Conservation (phyloP, 2,329 filamentous ascomycete genomes). For the Arthrinium puccinioides region DNA sequence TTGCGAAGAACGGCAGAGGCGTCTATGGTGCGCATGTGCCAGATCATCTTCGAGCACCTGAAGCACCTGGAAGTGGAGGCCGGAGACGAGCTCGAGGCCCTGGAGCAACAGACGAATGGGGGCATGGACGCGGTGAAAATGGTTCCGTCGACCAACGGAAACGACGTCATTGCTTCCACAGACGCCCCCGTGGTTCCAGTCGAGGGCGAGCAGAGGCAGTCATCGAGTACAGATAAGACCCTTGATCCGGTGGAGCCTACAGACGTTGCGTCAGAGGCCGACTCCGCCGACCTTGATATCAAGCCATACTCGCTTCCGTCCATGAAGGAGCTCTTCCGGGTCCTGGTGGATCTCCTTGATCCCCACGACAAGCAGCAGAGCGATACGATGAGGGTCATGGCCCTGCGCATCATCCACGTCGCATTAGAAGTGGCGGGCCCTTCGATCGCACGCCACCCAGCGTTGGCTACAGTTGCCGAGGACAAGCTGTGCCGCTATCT, state of each 20-base stretch:
- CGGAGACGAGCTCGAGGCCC: constrained; percentile 55
- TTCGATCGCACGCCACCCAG: constrained; percentile 87
- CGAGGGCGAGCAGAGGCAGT: constrained; percentile 23
- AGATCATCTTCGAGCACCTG: constrained; percentile 91
- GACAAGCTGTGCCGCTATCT: constrained; percentile 90
- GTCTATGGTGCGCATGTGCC: constrained; percentile 97
- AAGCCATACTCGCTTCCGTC: constrained; percentile 91
- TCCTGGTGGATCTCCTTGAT: constrained; percentile 87
- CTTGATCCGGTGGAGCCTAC: constrained; percentile 17
- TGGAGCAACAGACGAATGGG: constrained; percentile 60
- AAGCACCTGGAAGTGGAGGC: constrained; percentile 78
- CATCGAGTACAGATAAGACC: constrained; percentile 34
- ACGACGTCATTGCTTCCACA: constrained; percentile 48
- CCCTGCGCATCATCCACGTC: constrained; percentile 91
- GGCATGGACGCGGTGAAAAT: constrained; percentile 76
- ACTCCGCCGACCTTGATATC: constrained; percentile 42
- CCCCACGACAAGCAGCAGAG: constrained; percentile 89
- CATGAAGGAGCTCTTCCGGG: constrained; percentile 88
- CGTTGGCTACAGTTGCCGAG: constrained; percentile 78
- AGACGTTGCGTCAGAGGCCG: constrained; percentile 19
- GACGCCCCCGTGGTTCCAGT: constrained; percentile 27
- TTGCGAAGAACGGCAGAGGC: constrained; percentile 88
- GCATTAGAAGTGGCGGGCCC: constrained; percentile 93
- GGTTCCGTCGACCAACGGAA: constrained; percentile 66
- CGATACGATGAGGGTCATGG: constrained; percentile 95